Base-by-base conservation (phyloP, 345 rosid species). In the Pugionium cornutum region DNA sequence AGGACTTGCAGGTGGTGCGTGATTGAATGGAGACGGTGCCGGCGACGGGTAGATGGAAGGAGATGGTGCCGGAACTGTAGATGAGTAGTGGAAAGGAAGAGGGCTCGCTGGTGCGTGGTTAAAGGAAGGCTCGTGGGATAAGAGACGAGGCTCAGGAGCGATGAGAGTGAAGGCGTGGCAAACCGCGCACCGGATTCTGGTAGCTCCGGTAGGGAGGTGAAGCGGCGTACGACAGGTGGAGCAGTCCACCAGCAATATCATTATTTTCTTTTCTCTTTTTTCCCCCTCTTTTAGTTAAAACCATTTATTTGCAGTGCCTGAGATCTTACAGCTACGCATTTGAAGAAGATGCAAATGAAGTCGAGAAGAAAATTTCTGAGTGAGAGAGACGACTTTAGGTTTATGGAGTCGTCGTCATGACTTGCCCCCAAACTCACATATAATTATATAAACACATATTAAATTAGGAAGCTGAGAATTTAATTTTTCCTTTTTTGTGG, bases 101-200 rank as follows among this genome's bases (percentile, higher is more conserved):
- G 77, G 69, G 36, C 44, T 75, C 9, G 57, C 32, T 40, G 65
- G 74, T 34, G 61, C 39, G 62, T 42, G 68, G 18, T 18, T 18
- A 18, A 18, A 18, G 62, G 41, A 56, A 1, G 28, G 46, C 63
- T 6, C 18, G 18, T 18, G 18, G 18, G 18, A 18, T 18, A 18
- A 18, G 0, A 18, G 30, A 59, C 7, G 32, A 47, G 80, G 83
- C 11, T 84, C 79, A 3, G 82, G 86, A 47, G 84, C 86, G 32
- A 92, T 42, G 66, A 31, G 77, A 65, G 91, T 92, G 66, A 89
- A 36, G 60, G 89, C 83, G 26, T 50, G 83, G 78, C 98, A 92
- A 77, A 92, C 4, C 71, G 79, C 76, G 77, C 98, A 92, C 77
- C 89, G 83, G 57, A 92, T 89, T 26, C 85, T 81, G 43, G 49